Evolutionary conservation across 352 stramenopile genomes (phyloP), one percentile per base, ranked within the genome.

Genomic region (Phytopythium delawarense): DNA sequence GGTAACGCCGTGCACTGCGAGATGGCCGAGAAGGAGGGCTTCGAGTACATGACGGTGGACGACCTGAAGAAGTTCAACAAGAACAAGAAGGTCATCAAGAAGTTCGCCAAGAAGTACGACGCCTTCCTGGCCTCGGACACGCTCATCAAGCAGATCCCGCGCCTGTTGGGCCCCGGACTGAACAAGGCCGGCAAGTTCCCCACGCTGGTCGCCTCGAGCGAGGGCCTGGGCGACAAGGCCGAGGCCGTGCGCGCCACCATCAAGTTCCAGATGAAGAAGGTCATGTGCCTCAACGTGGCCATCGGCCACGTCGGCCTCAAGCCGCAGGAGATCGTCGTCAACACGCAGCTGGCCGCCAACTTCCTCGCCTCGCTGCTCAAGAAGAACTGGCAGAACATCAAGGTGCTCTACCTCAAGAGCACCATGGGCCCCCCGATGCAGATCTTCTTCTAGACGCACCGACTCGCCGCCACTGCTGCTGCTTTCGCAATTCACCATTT

Each of bases 191-290:
- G 97, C 81, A 99, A 99, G 87, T 99, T 99, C 93, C 98, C 98
- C 49, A 99, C 97, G 50, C 81, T 99, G 40, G 86, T 99, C 62
- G 81, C 89, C 51, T 82, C 79, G 67, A 96, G 79, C 69, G 97
- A 99, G 65, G 95, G 98, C 63, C 93, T 99, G 65, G 92, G 97
- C 63, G 96, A 98, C 63, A 99, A 99, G 93, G 97, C 98, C 60
- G 96, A 99, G 67, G 91, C 96, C 70, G 84, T 99, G 62, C 97
- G 98, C 63, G 92, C 95, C 61, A 99, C 97, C 64, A 99, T 99
- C 91, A 99, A 99, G 92, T 99, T 99, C 90, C 98, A 99, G 91
- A 99, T 99, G 97, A 99, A 99, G 96, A 99, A 99, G 90, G 98
- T 99, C 65, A 98, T 99, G 94, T 99, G 97, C 87, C 78, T 99